These are phyloP conservation scores for Zoysia pacifica DNA, from an alignment of 176 grass and related monocot species.

Conservation along the genomic window DNA sequence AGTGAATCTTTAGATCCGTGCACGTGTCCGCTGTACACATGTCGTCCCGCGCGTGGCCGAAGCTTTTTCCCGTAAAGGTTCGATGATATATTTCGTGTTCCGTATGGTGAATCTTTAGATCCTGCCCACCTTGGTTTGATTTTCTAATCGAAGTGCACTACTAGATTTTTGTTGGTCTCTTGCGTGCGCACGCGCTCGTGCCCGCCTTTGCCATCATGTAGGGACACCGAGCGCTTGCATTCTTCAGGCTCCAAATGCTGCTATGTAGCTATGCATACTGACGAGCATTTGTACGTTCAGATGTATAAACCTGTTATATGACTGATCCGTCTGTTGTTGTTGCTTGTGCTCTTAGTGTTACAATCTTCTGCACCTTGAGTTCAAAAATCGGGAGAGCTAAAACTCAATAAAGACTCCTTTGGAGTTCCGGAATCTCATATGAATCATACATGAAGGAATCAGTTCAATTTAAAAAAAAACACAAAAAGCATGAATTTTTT, in stretches of 20 bases:
- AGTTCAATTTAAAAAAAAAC: no score
- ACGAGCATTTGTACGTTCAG: background rate
- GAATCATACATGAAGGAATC: no score
- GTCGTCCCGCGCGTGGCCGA: constrained; percentile 30
- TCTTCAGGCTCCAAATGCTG: background rate
- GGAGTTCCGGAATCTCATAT: no score
- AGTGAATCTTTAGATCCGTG: background rate
- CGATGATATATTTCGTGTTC: background rate
- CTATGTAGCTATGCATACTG: background rate
- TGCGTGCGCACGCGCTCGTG: background rate
- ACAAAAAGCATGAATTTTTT: no score
- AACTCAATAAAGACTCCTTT: no score
- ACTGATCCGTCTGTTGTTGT: background rate
- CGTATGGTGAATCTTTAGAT: constrained; percentile 23
- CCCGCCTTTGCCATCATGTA: background rate
- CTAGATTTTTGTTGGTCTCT: constrained; percentile 4
- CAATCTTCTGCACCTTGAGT: no score
- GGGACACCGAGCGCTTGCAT: constrained; percentile 1
- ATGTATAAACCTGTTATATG: background rate
- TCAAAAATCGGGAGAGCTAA: background rate
- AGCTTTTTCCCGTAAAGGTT: constrained; percentile 26
- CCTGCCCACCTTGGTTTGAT: constrained; percentile 22
- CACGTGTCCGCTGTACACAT: background rate
- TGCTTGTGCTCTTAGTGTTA: background rate
- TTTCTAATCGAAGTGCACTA: no score